A percentile compares a stretch with the other conserved stretches of the same genome.
These are phyloP conservation scores for Rhododendron mucronatum DNA, from an alignment of 148 eudicot genomes.

Conservation along the genomic window DNA sequence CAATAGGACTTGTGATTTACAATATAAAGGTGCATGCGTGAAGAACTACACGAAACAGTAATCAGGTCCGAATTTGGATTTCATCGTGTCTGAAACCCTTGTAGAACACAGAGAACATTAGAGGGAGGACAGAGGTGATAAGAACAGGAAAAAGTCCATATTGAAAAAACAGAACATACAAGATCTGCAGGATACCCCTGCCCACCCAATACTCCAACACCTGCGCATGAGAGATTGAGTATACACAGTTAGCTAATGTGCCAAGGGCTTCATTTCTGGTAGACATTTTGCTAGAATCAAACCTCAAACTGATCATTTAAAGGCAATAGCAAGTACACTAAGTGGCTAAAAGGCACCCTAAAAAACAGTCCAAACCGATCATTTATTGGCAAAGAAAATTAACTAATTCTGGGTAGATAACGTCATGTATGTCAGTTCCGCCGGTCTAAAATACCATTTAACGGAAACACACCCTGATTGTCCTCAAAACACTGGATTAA, in stretches of 20 bases:
- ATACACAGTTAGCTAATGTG: neutral
- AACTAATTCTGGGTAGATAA: neutral
- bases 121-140: neutral
- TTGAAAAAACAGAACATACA: constrained; percentile 47
- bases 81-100: neutral
- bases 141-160: neutral
- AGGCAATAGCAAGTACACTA: neutral
- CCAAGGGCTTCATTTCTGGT: neutral
- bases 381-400: neutral
- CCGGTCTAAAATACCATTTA: too few relatives aligned
- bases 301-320: neutral
- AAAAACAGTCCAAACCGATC: neutral
- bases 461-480: neutral
- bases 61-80: neutral
- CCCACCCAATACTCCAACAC: constrained; percentile 87
- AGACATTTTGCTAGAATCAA: neutral
- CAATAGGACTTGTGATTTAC: constrained; percentile 1
- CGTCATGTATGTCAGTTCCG: neutral
- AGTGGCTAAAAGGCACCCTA: neutral
- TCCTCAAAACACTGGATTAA: neutral
- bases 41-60: neutral
- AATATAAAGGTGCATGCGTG: neutral
- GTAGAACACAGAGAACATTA: neutral
- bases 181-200: constrained; percentile 96
- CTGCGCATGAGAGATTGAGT: constrained; percentile 37